Evolutionary conservation across 129 eudicot species (phyloP), one percentile per base, ranked within the genome.

Genomic region (Flaveria brownii): DNA sequence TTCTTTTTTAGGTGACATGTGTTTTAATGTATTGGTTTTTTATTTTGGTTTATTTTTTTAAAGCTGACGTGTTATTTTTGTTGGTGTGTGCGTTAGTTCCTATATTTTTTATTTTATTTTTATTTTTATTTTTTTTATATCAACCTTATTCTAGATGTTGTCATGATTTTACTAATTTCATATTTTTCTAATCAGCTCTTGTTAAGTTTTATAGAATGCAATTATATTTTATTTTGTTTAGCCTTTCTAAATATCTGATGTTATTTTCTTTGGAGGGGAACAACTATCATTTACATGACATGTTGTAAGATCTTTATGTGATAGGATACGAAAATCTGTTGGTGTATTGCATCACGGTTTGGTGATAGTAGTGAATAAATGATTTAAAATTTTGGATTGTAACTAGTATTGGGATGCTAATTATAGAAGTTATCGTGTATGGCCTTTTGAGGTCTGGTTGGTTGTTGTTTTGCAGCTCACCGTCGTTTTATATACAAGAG

Each of bases 1-100:
- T 78, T 11, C 26, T 13, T 84, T 33, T 33, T 17, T 25, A 56
- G 17, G 66, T 62, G 68, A 26, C 43, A 13, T 71, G 47, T 65
- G 25, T 65, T 33, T 65, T 65, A 15, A 15, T 30, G 20, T 8
- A 3, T 28, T 62, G 3, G 0, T 61, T 61, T 61, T 4, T 4
- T 41, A 2, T 10, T 42, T 69, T 22, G 0, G 8, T 4, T 18
- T 43, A 17, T 41, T 20, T 73, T 4, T 18, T 50, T 30, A 2
- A 1, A 22, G 25, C 36, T 13, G 6, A 59, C 16, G 65, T 59
- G 65, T 59, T 22, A 23, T 10, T 23, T 56, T 59, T 25, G 39
- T 59, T 26, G 39, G 33, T 20, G 16, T 20, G 33, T 57, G 54
- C 54, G 13, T 47, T 47, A 47, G 13, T 2, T 47, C 4, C 2